A percentile compares a stretch with the other conserved stretches of the same genome.
These are phyloP conservation scores for Gyrodon lividus DNA, from an alignment of 768 basidiomycete species.

Conservation along the genomic window DNA sequence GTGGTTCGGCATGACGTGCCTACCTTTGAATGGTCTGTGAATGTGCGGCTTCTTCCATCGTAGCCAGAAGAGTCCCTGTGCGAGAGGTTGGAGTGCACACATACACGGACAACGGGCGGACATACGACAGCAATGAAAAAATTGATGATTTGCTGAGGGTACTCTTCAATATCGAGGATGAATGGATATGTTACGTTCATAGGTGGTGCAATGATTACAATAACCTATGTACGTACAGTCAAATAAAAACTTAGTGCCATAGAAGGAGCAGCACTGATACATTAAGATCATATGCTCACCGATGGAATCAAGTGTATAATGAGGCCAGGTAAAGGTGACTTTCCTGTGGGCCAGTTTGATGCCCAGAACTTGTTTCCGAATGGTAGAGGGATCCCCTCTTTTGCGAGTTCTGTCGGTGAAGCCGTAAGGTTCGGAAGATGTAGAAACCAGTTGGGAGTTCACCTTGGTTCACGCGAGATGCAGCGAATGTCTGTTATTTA, in stretches of 20 bases:
- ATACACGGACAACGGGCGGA: not conserved
- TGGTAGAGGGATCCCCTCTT: constrained; percentile 59
- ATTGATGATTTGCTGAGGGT: constrained; percentile 54
- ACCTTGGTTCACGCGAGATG: constrained; percentile 54
- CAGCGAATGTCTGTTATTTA: constrained; percentile 45
- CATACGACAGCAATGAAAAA: constrained; percentile 54
- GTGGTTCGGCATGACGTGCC: not conserved
- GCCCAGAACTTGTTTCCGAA: constrained; percentile 62
- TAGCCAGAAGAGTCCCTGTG: constrained; percentile 56
- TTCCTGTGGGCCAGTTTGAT: constrained; percentile 59
- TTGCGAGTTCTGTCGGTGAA: constrained; percentile 47
- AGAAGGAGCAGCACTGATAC: constrained; percentile 19
- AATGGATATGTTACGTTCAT: constrained; percentile 55
- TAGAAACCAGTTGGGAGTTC: not conserved
- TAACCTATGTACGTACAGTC: constrained; percentile 35
- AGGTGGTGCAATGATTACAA: constrained; percentile 56
- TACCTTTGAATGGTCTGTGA: constrained; percentile 53
- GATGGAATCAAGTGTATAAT: constrained; percentile 57
- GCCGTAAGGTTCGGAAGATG: too few species aligned
- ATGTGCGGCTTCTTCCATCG: constrained; percentile 49
- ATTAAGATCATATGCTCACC: constrained; percentile 22
- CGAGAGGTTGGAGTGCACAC: not conserved
- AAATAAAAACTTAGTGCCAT: constrained; percentile 42
- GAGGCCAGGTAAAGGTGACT: constrained; percentile 54
- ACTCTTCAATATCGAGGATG: constrained; percentile 53